A percentile compares a stretch with the other conserved stretches of the same genome.
Evolutionary conservation across 345 rosid species (phyloP).

Genomic region (Camelina neglecta): DNA sequence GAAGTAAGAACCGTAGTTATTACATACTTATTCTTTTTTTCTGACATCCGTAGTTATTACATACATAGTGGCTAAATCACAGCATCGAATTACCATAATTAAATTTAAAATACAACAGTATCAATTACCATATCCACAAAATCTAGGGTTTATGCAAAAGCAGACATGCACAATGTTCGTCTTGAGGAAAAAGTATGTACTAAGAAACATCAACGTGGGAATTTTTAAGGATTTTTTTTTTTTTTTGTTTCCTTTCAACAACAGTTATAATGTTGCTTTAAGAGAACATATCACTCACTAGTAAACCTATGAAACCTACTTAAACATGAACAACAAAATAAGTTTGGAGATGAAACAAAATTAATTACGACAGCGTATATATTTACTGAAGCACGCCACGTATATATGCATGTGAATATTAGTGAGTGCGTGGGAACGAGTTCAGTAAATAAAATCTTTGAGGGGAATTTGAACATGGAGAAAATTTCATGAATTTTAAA

Average conservation of each 20-base stretch:
- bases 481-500: conserved; percentile 8
- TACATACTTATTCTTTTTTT: too few species aligned
- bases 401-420: conserved; percentile 23
- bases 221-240: not conserved
- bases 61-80: not conserved
- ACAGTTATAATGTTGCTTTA: not conserved
- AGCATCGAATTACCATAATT: not conserved
- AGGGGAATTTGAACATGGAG: conserved; percentile 13
- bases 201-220: not conserved
- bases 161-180: conserved; percentile 19
- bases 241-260: not conserved
- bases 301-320: not conserved
- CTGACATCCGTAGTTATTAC: not conserved
- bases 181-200: not conserved
- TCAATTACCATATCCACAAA: conserved; percentile 10
- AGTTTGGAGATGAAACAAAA: conserved; percentile 13
- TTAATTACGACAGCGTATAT: not conserved
- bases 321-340: conserved; percentile 1
- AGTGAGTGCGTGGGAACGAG: not conserved
- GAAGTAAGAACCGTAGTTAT: not conserved
- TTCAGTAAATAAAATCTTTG: conserved; percentile 3
- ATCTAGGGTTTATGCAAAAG: conserved; percentile 38
- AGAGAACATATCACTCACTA: not conserved
- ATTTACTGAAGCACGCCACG: conserved; percentile 17
- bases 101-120: not conserved